Evolutionary conservation across 2,329 filamentous ascomycete species (phyloP).

Genomic region (Hymenoscyphus albidus): DNA sequence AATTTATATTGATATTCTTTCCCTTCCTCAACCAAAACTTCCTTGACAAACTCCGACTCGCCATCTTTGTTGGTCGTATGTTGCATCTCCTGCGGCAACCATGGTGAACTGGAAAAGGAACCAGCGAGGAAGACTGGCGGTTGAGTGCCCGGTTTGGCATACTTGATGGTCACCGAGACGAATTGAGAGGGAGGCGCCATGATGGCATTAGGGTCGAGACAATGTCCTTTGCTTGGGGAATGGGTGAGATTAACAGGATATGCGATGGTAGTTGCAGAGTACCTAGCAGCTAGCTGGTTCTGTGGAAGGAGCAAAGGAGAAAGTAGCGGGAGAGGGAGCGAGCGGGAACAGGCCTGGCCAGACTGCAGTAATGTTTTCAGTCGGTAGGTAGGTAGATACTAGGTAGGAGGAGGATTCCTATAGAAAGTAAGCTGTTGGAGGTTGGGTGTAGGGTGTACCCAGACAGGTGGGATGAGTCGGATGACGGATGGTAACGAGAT

Average conservation of each 20-base stretch:
- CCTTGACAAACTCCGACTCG: conserved; percentile 55
- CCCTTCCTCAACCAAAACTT: conserved; percentile 51
- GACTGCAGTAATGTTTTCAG: neutral
- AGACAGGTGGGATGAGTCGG: too few species aligned
- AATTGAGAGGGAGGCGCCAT: conserved; percentile 16
- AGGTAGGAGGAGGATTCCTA: neutral
- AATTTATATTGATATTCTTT: conserved; percentile 73
- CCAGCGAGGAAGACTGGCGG: conserved; percentile 70
- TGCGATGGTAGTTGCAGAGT: neutral
- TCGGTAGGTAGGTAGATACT: too few species aligned
- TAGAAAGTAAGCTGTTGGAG: neutral
- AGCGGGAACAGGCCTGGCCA: neutral
- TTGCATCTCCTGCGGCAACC: conserved; percentile 65
- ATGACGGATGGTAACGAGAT: too few species aligned
- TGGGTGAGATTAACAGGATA: neutral
- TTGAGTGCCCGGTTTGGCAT: conserved; percentile 53
- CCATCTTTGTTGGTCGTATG: conserved; percentile 46
- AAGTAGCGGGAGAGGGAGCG: neutral
- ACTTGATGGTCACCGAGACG: conserved; percentile 45
- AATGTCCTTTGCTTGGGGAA: neutral
- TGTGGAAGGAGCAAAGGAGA: neutral
- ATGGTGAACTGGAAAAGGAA: conserved; percentile 63
- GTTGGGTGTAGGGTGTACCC: neutral
- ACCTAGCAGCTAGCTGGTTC: too few species aligned
- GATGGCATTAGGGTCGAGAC: conserved; percentile 12